Percentiles rank a stretch among this genome's conserved stretches.
These are phyloP conservation scores for Kwoniella bestiolae DNA, from an alignment of 768 basidiomycete genomes.

Conservation along the genomic window DNA sequence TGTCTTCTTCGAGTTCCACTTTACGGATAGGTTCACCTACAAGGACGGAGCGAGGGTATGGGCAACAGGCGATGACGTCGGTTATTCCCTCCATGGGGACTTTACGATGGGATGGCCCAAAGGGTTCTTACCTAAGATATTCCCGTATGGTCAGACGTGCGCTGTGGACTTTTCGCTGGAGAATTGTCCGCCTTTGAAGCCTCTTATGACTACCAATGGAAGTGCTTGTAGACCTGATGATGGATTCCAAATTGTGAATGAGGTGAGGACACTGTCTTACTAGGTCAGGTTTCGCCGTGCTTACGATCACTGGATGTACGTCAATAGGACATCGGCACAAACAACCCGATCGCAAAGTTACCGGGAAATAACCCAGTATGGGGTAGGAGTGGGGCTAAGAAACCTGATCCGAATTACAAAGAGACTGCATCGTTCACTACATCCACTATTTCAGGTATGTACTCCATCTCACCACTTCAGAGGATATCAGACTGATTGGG, in stretches of 20 bases:
- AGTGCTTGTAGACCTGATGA: slow-evolving; percentile 27
- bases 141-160: slow-evolving; percentile 31
- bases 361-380: slow-evolving; percentile 47
- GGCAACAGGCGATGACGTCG: slow-evolving; percentile 54
- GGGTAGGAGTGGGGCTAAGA: slow-evolving; percentile 36
- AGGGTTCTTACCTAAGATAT: slow-evolving; percentile 30
- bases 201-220: slow-evolving; percentile 15
- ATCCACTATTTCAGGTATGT: slow-evolving; percentile 43
- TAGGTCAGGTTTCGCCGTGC: neutral
- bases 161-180: slow-evolving; percentile 31
- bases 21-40: slow-evolving; percentile 49
- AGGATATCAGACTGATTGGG: slow-evolving; percentile 40
- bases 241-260: slow-evolving; percentile 35
- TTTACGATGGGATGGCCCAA: slow-evolving; percentile 45
- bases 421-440: slow-evolving; percentile 36
- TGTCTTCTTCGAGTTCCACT: slow-evolving; percentile 59
- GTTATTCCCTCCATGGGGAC: slow-evolving; percentile 42
- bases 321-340: slow-evolving; percentile 24
- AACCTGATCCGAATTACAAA: slow-evolving; percentile 25
- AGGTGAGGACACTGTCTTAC: slow-evolving; percentile 27
- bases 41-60: slow-evolving; percentile 53
- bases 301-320: neutral
- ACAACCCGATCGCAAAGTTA: slow-evolving; percentile 26
- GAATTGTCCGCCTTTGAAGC: slow-evolving; percentile 33
- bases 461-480: slow-evolving; percentile 44